These are phyloP conservation scores for Knoxdaviesia proteae DNA, from an alignment of 2,329 filamentous ascomycete species.

Conservation along the genomic window DNA sequence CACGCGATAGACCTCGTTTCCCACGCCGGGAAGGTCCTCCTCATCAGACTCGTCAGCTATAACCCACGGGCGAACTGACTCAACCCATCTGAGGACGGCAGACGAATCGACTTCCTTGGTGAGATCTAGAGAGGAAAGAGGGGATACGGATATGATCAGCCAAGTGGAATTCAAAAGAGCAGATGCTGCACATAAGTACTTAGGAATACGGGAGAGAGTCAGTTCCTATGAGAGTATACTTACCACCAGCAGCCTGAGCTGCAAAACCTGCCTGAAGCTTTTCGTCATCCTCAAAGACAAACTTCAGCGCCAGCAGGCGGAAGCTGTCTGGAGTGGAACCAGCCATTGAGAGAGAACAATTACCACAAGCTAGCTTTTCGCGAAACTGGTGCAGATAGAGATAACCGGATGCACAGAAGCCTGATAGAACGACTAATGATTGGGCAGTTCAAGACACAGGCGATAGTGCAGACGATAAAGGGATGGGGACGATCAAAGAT, in stretches of 20 bases:
- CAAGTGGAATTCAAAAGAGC: neutral
- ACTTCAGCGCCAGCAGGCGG: conserved; percentile 30
- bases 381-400: too few relatives aligned
- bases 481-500: too few relatives aligned
- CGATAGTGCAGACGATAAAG: too few relatives aligned
- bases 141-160: neutral
- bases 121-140: neutral
- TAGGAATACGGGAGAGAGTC: neutral
- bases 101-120: conserved; percentile 24
- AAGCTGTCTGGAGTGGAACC: conserved; percentile 15
- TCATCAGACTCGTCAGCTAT: conserved; percentile 16
- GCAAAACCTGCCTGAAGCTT: conserved; percentile 18
- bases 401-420: too few relatives aligned
- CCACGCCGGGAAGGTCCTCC: neutral
- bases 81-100: conserved; percentile 31
- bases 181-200: neutral
- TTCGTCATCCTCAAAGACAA: conserved; percentile 29
- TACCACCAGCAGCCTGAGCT: conserved; percentile 23
- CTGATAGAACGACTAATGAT: too few relatives aligned
- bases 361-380: too few relatives aligned
- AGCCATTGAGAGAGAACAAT: neutral
- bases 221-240: neutral
- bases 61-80: conserved; percentile 33
- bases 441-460: too few relatives aligned
- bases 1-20: neutral